Percentiles rank a stretch among this genome's conserved stretches.
These are phyloP conservation scores for Mrakia frigida DNA, from an alignment of 768 basidiomycete species.

Conservation along the genomic window DNA sequence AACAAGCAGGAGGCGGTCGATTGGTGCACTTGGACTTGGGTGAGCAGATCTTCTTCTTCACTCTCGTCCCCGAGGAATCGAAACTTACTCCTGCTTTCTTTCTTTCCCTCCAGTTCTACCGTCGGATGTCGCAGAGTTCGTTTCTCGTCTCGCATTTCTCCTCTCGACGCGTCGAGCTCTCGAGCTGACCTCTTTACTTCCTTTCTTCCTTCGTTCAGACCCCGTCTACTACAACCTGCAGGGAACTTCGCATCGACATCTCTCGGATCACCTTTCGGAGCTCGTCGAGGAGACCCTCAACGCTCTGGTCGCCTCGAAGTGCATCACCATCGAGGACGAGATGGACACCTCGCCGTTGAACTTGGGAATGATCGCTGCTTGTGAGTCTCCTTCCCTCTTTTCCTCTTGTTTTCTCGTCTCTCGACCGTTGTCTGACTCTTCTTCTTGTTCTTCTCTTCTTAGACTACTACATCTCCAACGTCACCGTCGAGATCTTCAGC, in stretches of 20 bases:
- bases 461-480: conserved; percentile 55
- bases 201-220: conserved; percentile 16
- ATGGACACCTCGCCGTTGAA: conserved; percentile 81
- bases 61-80: neutral
- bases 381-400: conserved; percentile 60
- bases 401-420: neutral
- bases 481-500: conserved; percentile 95
- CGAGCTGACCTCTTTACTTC: neutral
- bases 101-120: conserved; percentile 55
- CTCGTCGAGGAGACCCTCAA: conserved; percentile 87
- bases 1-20: conserved; percentile 93
- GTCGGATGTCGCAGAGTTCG: conserved; percentile 82
- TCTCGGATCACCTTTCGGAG: conserved; percentile 93
- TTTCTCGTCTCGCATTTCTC: conserved; percentile 48
- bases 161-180: neutral
- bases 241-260: conserved; percentile 89
- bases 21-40: conserved; percentile 94
- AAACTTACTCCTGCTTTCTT: neutral
- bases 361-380: conserved; percentile 93
- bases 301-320: conserved; percentile 90
- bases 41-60: neutral
- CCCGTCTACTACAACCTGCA: conserved; percentile 48
- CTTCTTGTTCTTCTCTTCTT: neutral
- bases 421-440: neutral
- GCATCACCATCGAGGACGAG: conserved; percentile 77